Percentiles rank a stretch among this genome's conserved stretches.
These are phyloP conservation scores for Diaporthe citrichinensis DNA, from an alignment of 2,329 filamentous ascomycete genomes.

Conservation along the genomic window DNA sequence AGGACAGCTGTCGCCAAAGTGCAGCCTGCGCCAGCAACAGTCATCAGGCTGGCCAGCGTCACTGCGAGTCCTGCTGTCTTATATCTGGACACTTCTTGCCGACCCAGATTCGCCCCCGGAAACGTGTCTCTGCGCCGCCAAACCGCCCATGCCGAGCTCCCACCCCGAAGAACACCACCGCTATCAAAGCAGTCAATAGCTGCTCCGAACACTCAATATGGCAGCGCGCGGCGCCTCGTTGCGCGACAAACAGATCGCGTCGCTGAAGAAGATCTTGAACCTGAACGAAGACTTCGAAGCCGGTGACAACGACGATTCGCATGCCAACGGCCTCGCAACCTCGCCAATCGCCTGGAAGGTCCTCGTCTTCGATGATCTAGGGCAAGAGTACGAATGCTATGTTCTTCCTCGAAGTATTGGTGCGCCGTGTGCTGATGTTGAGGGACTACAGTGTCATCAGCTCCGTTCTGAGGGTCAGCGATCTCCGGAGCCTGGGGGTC, in stretches of 20 bases:
- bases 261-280: constrained; percentile 96
- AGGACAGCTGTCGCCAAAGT: constrained; percentile 36
- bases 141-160: constrained; percentile 36
- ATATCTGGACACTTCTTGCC: not conserved
- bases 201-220: constrained; percentile 52
- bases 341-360: constrained; percentile 97
- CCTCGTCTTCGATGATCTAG: constrained; percentile 85
- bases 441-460: constrained; percentile 79
- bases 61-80: not conserved
- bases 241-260: constrained; percentile 76
- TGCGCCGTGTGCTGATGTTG: constrained; percentile 25
- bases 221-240: constrained; percentile 61
- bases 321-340: constrained; percentile 75
- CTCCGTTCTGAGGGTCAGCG: constrained; percentile 93
- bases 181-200: constrained; percentile 31
- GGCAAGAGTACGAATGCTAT: constrained; percentile 38
- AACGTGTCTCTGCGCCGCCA: constrained; percentile 30
- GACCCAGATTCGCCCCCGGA: not conserved
- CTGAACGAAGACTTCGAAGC: constrained; percentile 82
- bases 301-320: constrained; percentile 73
- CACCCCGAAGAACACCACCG: constrained; percentile 29
- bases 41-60: not conserved
- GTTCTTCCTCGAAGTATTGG: not conserved
- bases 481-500: constrained; percentile 93
- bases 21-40: constrained; percentile 24